Evolutionary conservation across 164 flowering plant genomes (phyloP), one percentile per base, ranked within the genome.

Genomic region (Tinospora cordifolia): DNA sequence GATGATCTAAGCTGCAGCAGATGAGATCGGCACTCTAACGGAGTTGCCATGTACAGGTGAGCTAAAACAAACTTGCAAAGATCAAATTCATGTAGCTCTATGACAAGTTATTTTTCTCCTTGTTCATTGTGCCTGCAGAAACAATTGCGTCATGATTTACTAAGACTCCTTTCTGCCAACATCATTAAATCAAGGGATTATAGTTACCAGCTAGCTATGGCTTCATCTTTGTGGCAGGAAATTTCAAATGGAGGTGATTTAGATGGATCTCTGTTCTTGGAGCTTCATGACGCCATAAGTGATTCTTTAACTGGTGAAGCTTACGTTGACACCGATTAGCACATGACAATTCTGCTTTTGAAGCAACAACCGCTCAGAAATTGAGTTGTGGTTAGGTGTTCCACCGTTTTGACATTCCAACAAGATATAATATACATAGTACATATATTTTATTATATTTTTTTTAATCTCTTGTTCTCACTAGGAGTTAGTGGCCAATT

Each of bases 11-110:
- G n/a, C n/a, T n/a, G n/a, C n/a, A 65, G 41, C 74, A 69, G 10
- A 70, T 40, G 39, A 30, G 24, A 46, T 67, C 67, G 44, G 70
- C 75, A 58, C 36, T 63, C 69, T 57, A 57, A 44, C 64, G 69
- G 54, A 26, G 40, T 60, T 75, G 60, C 75, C 72, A 63, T 83
- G 84, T 82, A 83, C 82, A 84, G 83, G 86, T 80, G 2, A 74
- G 85, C 71, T 67, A 27, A 24, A 39, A 22, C 0, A 44, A 9
- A 0, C 9, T 44, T 19, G 5, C 2, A n/a, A 21, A 54, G 21
- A n/a, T 21, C n/a, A 3, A 2, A 8, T 22, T 21, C 60, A 6
- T 19, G n/a, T 21, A 54, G 60, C 21, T 54, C 8, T 54, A 21
- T 54, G 6, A 19, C 6, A 9, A 54, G n/a, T 44, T 44, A 44